Evolutionary conservation across 129 eudicot genomes (phyloP), one percentile per base, ranked within the genome.

Genomic region (Escallonia rubra): DNA sequence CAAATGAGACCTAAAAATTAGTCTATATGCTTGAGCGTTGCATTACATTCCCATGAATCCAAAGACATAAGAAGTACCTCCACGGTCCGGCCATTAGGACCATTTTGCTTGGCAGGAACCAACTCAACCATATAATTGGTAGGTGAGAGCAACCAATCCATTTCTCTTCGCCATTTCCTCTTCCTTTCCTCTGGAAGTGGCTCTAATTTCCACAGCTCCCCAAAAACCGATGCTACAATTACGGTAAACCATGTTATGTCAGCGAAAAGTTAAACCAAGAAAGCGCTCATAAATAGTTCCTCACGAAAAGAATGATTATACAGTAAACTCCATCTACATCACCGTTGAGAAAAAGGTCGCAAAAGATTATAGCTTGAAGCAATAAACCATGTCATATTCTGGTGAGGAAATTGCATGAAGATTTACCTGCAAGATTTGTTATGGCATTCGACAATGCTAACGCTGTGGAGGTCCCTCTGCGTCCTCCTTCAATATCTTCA

Each of bases 141-240:
- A 8, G 99, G 99, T 8, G 97, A 79, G 66, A 94, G 94, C 63
- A 90, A 58, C 99, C 99, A 94, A 59, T 89, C 90, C 94, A 94
- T 94, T 67, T 94, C 99, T 74, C 68, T 81, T 65, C 63, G 74
- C 99, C 99, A 94, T 59, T 78, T 89, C 50, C 63, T 72, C 82
- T 85, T 89, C 60, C 73, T 75, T 57, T 89, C 99, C 58, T 86
- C 87, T 7, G 96, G 43, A 54, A 94, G 51, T 7, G 99, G 96
- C 77, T 94, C 99, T 63, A 94, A 76, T 76, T 94, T 94, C 99
- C 99, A 89, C 4, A 94, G 90, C 88, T 94, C 99, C 41, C 99
- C 99, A 73, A 94, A 94, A 50, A 89, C 82, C 41, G 90, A 63
- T 76, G 86, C 99, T 94, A 85, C 75, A 67, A 6, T 76, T 77